Conservation (phyloP, 2,329 filamentous ascomycete species). For the Didymella keratinophila region DNA sequence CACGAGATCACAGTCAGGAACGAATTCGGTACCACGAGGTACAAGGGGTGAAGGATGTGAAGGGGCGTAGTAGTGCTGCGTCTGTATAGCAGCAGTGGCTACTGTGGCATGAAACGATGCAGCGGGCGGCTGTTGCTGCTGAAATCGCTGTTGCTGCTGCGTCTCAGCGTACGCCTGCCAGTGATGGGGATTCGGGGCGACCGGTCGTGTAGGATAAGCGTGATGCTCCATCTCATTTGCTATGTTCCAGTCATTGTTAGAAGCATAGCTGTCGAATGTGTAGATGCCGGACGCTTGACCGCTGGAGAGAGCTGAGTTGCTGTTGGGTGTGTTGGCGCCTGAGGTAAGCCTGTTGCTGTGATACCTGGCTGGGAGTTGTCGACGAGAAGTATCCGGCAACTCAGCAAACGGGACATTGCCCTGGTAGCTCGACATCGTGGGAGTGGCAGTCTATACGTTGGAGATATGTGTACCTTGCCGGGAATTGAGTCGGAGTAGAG, state of each 20-base stretch:
- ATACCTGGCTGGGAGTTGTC: neutral
- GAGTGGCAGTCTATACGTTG: neutral
- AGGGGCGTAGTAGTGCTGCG: neutral
- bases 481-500: too few species aligned
- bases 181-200: too few species aligned
- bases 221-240: constrained; percentile 4
- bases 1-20: neutral
- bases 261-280: neutral
- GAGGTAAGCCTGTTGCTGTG: neutral
- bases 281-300: neutral
- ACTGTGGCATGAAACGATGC: neutral
- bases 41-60: neutral
- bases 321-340: neutral
- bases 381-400: neutral
- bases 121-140: neutral
- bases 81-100: too few species aligned
- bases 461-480: neutral
- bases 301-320: neutral
- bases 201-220: neutral
- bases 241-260: constrained; percentile 5
- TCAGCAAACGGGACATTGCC: neutral
- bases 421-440: neutral
- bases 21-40: neutral
- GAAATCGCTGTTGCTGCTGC: neutral
- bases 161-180: too few species aligned